Base-by-base conservation (phyloP, 768 basidiomycete species). In the Tulasnella sp. region DNA sequence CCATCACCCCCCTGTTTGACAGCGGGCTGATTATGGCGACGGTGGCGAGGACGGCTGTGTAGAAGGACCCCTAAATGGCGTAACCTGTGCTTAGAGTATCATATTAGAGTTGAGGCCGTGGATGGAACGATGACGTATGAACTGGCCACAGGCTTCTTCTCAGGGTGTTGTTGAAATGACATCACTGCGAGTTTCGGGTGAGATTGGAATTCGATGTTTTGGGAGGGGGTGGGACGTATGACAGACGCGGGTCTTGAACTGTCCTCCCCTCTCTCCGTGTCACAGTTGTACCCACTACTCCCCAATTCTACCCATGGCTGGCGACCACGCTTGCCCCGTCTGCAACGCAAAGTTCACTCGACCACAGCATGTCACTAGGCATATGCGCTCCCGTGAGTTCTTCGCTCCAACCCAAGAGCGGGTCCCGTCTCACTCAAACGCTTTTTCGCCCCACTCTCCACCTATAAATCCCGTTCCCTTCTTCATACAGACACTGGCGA, bases 261-360 rank as follows among this genome's bases (percentile, higher is more conserved):
- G n/a, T 42, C 53, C 53, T 24, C 38, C 38, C 5, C 38, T 19
- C 31, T 34, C 51, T 12, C 51, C 24, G 15, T 9, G 34, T 51
- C 49, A 51, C 31, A 22, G 25, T 51, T 41, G 34, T 34, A 17
- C 53, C 21, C 48, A 22, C 24, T 22, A 22, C 24, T 24, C 21
- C 24, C 24, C 53, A 38, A 4, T 41, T 17, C 12, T 11, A 15
- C 29, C 24, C n/a, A 87, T 87, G 85, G 86, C 78, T 61, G 85
- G 85, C 38, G 85, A 87, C 72, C 85, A 87, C 77, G 85, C 84
- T 70, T 91, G 89, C 69, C 83, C 88, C 17, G 87, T 91, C 11
- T 92, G 88, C 70, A 80, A 85, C 63, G 85, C 89, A 0, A 89
- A 87, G 0, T 92, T 92, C 64, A 92, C 89, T 22, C 78, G 88